Evolutionary conservation across 2,329 filamentous ascomycete species (phyloP), one percentile per base, ranked within the genome.

Genomic region (Tricladium varicosporioides): DNA sequence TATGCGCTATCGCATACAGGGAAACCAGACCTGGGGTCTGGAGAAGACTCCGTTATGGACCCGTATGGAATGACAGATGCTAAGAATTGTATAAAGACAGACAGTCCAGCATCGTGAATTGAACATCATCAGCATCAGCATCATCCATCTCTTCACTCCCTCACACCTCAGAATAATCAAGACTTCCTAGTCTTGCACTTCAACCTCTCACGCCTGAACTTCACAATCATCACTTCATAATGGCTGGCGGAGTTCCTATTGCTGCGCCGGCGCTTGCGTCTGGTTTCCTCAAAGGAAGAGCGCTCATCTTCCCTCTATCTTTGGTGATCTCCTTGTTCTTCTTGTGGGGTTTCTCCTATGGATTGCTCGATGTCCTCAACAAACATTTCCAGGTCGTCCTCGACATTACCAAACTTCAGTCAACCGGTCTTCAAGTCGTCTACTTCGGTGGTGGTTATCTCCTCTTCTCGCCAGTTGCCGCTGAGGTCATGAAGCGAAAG

Each of bases 341-440:
- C 69, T 77, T 87, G 18, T 86, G 83, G 83, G 81, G 92, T 0
- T 87, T 95, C 57, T 91, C 91, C 0, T 96, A 96, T 64, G 92
- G 92, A 1, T 79, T 96, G 2, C 78, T 96, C 5, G 90, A 93
- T 67, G 88, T 87, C 0, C 80, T 96, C 36, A 96, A 96, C 69
- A 81, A 80, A 18, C 86, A 84, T 19, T 85, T 91, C 53, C 85
- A 87, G 46, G 69, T 74, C 14, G 81, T 89, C 5, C 80, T 86
- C 13, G 65, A 79, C 27, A 66, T 66, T 79, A 81, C 78, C 0
- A 71, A 77, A 1, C 79, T 83, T 5, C 75, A 89, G 5, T 86
- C 85, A 1, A 79, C 91, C 42, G 89, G 87, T 5, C 49, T 66
- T 13, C 82, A 43, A 33, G 85, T 81, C 60, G 80, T 85, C 4